A percentile compares a stretch with the other conserved stretches of the same genome.
Conservation (phyloP, 129 eudicot genomes). For the Flaveria linearis region DNA sequence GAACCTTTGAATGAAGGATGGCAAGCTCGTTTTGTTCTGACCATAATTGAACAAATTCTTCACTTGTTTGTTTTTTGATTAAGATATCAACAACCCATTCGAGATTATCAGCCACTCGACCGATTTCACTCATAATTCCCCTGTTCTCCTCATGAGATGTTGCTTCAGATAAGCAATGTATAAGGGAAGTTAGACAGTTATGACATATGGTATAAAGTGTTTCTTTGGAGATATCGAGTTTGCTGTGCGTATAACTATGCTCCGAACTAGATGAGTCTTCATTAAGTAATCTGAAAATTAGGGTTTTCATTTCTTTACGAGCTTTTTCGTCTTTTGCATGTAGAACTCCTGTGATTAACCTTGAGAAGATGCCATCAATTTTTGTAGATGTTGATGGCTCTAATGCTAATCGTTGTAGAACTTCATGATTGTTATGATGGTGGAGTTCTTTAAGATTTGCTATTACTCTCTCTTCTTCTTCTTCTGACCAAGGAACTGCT, state of each 20-base stretch:
- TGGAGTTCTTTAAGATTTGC: slow-evolving; percentile 63
- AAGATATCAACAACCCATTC: slow-evolving; percentile 86
- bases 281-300: slow-evolving; percentile 63
- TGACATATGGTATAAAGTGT: slow-evolving; percentile 70
- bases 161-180: slow-evolving; percentile 73
- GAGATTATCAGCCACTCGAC: slow-evolving; percentile 89
- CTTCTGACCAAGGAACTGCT: slow-evolving; percentile 92
- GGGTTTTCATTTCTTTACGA: slow-evolving; percentile 77
- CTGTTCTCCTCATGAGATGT: slow-evolving; percentile 60
- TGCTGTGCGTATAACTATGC: slow-evolving; percentile 12
- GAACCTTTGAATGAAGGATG: slow-evolving; percentile 72
- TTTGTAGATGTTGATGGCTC: slow-evolving; percentile 74
- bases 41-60: slow-evolving; percentile 83
- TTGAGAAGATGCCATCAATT: slow-evolving; percentile 56
- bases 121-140: slow-evolving; percentile 71
- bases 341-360: slow-evolving; percentile 56
- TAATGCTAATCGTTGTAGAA: slow-evolving; percentile 63
- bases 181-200: slow-evolving; percentile 72
- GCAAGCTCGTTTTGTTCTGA: slow-evolving; percentile 86
- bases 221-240: slow-evolving; percentile 61
- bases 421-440: slow-evolving; percentile 41
- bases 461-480: slow-evolving; percentile 78
- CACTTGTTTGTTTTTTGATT: slow-evolving; percentile 59
- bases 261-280: slow-evolving; percentile 43
- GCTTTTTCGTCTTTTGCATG: slow-evolving; percentile 86